A percentile compares a stretch with the other conserved stretches of the same genome.
Evolutionary conservation across 176 grass and related monocot species (phyloP).

Genomic region (Metroxylon sagu): DNA sequence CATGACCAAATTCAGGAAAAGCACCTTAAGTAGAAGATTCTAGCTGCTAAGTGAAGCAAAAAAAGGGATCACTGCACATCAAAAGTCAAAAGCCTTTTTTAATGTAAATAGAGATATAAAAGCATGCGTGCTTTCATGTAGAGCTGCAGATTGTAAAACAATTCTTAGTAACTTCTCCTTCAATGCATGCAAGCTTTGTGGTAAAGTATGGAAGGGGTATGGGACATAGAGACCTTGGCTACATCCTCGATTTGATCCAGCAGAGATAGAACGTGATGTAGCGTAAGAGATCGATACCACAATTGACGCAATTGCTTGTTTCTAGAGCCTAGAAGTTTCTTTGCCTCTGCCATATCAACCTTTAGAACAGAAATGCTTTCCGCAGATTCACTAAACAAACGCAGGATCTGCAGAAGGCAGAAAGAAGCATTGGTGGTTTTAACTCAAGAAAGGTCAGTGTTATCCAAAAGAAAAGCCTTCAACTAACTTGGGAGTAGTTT

Average conservation of each 20-base stretch:
- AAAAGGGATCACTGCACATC: too few species aligned
- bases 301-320: slow-evolving; percentile 85
- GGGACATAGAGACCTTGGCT: slow-evolving; percentile 55
- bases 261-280: slow-evolving; percentile 68
- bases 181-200: too few species aligned
- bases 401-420: slow-evolving; percentile 49
- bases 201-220: too few species aligned
- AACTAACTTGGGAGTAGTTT: slow-evolving; percentile 77
- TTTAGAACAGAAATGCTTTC: slow-evolving; percentile 88
- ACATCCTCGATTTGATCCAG: slow-evolving; percentile 87
- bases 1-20: too few species aligned
- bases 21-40: too few species aligned
- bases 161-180: too few species aligned
- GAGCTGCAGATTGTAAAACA: too few species aligned
- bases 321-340: slow-evolving; percentile 68
- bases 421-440: slow-evolving; percentile 6
- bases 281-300: slow-evolving; percentile 89
- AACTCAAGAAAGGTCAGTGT: neutral
- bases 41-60: too few species aligned
- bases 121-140: too few species aligned
- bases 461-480: neutral
- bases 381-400: slow-evolving; percentile 79
- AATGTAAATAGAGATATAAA: too few species aligned
- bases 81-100: too few species aligned
- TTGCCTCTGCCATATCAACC: slow-evolving; percentile 78